phyloP scores from a whole-genome alignment of 306 rosid genomes.

The Cercis canadensis region DNA sequence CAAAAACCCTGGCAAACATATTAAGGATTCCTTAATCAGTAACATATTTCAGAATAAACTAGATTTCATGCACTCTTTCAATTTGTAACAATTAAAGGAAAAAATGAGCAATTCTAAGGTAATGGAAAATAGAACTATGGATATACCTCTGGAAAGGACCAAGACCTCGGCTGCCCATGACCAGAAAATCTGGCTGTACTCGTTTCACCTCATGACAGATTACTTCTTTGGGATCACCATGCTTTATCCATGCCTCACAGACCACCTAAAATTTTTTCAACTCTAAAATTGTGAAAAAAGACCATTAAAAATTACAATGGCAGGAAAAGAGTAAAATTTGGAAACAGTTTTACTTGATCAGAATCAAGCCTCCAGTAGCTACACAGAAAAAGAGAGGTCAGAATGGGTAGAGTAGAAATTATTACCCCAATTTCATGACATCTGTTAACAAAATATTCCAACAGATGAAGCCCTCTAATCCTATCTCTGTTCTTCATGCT shows the following conservation, averaged over 20 bases:
- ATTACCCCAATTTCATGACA: conserved; percentile 93
- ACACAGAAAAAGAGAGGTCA: neutral
- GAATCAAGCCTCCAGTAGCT: conserved; percentile 1
- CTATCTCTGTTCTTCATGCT: conserved; percentile 57
- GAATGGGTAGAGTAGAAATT: conserved; percentile 8
- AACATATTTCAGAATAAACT: conserved; percentile 3
- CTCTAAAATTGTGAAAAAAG: neutral
- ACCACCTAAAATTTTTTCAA: conserved; percentile 55
- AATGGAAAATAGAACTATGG: neutral
- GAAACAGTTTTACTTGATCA: neutral
- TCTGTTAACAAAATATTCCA: conserved; percentile 78
- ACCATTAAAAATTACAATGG: neutral
- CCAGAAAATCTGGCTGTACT: conserved; percentile 76
- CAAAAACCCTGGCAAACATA: conserved; percentile 75
- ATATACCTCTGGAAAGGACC: conserved; percentile 93
- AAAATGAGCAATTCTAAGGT: neutral
- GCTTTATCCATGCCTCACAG: conserved; percentile 85
- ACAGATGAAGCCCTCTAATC: conserved; percentile 69
- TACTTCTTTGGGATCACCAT: conserved; percentile 85
- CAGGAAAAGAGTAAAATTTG: neutral
- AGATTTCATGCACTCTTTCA: conserved; percentile 1
- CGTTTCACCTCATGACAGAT: conserved; percentile 82
- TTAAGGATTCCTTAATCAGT: conserved; percentile 12
- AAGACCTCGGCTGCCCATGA: conserved; percentile 92
- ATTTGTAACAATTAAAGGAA: neutral